Conservation (phyloP, 345 rosid genomes). For the Ceriops tagal region DNA sequence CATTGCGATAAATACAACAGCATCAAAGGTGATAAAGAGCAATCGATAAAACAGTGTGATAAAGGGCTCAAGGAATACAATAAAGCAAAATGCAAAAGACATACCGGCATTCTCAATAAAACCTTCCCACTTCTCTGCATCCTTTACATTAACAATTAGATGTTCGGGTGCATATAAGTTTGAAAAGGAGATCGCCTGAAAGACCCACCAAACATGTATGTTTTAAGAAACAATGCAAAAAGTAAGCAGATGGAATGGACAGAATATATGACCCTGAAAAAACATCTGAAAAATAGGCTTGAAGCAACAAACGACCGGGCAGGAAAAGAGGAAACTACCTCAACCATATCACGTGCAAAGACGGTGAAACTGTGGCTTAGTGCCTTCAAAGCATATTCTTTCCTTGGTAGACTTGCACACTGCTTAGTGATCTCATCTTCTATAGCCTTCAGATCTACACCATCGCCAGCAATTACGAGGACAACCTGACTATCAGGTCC, state of each 20-base stretch:
- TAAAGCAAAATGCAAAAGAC: background rate
- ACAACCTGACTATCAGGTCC: constrained; percentile 98
- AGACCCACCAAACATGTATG: background rate
- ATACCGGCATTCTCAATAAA: constrained; percentile 83
- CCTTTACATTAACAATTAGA: constrained; percentile 75
- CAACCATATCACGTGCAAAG: constrained; percentile 73
- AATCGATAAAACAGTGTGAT: background rate
- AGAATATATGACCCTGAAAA: background rate
- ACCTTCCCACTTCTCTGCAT: constrained; percentile 90
- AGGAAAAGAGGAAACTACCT: constrained; percentile 41
- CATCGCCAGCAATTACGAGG: constrained; percentile 78
- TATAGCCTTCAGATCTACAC: constrained; percentile 61
- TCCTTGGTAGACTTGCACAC: constrained; percentile 71
- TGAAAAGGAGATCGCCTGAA: constrained; percentile 74
- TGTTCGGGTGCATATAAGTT: constrained; percentile 96
- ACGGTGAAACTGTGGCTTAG: constrained; percentile 77
- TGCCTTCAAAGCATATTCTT: constrained; percentile 80
- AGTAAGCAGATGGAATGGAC: background rate
- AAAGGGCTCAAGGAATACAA: background rate
- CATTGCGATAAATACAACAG: background rate
- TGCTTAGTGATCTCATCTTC: constrained; percentile 80
- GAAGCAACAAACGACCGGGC: background rate
- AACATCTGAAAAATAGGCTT: background rate
- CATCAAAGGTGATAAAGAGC: background rate
- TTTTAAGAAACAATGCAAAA: background rate